Evolutionary conservation across 768 basidiomycete genomes (phyloP), one percentile per base, ranked within the genome.

Genomic region (Termitomyces sp.): DNA sequence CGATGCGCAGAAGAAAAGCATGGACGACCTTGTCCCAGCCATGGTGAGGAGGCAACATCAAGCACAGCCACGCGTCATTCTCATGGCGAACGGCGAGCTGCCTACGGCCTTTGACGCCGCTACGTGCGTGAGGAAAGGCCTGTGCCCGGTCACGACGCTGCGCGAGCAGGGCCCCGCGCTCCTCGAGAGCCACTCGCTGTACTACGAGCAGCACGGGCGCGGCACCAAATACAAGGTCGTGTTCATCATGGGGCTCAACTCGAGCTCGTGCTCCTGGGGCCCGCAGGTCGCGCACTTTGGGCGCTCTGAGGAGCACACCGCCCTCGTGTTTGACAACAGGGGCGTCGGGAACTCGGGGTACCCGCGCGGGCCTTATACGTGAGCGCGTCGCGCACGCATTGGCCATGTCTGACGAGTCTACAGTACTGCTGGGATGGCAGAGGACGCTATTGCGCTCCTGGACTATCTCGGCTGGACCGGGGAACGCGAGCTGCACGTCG

Each of bases 311-410:
- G 72, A 82, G 33, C 87, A 86, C 64, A 78, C 83, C 0, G 73
- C 82, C 13, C 74, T 93, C 2, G 88, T 90, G 5, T 92, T 93
- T 66, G 92, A 93, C 70, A 92, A 94, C 68, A 80, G 92, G 36
- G 92, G 92, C 1, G 89, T 89, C 6, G 92, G 92, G 7, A 81
- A 90, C 68, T 89, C 86, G 31, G 81, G 77, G 4, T 75, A 82
- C 42, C 90, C 90, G 0, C 70, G 75, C 45, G 92, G 90, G 1
- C 89, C 90, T 1, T 93, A 92, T 71, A 80, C 87, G 89, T 92
- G 65, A 58, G 82, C 75, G n/a, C 26, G n/a, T 42, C 45, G 48
- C 29, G 26, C 51, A n/a, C n/a, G n/a, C n/a, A 28, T 52, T 28
- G 3, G 26, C 18, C 9, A 39, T 24, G 9, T 18, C 2, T 36